phyloP scores from a whole-genome alignment of 2,329 filamentous ascomycete genomes.

The Cadophora gregata region DNA sequence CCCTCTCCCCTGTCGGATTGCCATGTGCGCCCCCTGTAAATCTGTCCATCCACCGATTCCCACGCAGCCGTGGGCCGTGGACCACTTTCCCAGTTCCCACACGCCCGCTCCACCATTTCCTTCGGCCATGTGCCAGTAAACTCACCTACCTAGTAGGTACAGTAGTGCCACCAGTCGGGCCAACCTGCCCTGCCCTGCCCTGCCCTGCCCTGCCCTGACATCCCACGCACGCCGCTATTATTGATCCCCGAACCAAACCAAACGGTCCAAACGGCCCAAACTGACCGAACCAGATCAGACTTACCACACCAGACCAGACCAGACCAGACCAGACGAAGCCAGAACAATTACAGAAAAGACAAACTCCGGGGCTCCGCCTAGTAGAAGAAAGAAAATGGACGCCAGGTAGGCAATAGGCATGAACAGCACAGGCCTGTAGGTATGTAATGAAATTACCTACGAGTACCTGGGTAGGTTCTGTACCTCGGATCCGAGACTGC shows the following conservation, averaged over 20 bases:
- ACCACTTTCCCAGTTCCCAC: no score
- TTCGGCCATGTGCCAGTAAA: constrained; percentile 4
- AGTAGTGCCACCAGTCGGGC: no score
- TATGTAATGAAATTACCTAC: neutral
- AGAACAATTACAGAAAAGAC: neutral
- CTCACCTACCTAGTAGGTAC: no score
- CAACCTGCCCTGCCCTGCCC: constrained; percentile 1
- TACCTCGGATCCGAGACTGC: neutral
- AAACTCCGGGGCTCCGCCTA: neutral
- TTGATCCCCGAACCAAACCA: no score
- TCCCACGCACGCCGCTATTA: neutral
- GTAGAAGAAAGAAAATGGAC: neutral
- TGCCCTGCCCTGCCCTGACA: neutral
- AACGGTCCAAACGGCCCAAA: no score
- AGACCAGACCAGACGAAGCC: neutral
- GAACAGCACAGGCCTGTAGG: neutral
- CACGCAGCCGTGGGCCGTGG: no score
- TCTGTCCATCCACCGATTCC: neutral
- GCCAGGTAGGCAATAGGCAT: neutral
- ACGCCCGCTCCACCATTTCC: neutral
- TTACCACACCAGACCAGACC: neutral
- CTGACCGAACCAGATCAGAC: neutral
- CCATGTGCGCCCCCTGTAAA: neutral
- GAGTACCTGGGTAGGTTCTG: no score
- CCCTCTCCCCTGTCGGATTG: constrained; percentile 1